Percentiles rank a stretch among this genome's conserved stretches.
These are phyloP conservation scores for Hansenula lynferdii DNA, from an alignment of 1,139 yeast species.

Conservation along the genomic window DNA sequence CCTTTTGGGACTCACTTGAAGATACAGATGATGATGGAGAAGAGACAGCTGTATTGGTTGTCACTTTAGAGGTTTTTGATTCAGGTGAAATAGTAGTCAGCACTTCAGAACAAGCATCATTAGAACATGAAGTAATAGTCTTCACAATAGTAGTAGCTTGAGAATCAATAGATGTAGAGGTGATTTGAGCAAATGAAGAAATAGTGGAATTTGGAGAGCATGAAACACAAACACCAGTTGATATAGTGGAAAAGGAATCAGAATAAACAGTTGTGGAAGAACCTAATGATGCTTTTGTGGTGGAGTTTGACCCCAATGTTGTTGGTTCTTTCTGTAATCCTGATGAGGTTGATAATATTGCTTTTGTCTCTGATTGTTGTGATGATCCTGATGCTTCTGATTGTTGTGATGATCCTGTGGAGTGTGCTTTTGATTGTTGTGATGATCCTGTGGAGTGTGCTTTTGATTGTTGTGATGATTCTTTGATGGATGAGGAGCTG, in stretches of 20 bases:
- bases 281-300: conserved; percentile 1
- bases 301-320: background rate
- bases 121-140: conserved; percentile 2
- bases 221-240: background rate
- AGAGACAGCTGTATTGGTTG: background rate
- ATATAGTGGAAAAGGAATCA: background rate
- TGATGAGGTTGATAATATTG: too few relatives aligned
- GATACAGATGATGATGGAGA: background rate
- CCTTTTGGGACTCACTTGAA: background rate
- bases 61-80: too few relatives aligned
- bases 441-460: too few relatives aligned
- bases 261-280: background rate
- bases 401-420: too few relatives aligned
- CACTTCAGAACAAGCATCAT: background rate
- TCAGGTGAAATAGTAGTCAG: background rate
- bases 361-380: too few relatives aligned
- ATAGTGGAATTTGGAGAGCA: background rate
- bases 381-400: background rate
- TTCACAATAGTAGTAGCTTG: background rate
- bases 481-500: background rate
- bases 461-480: background rate
- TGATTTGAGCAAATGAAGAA: background rate
- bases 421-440: too few relatives aligned
- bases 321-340: background rate
- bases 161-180: background rate